phyloP scores from a whole-genome alignment of 169 alveolate genomes.

The Eimeria tenella region DNA sequence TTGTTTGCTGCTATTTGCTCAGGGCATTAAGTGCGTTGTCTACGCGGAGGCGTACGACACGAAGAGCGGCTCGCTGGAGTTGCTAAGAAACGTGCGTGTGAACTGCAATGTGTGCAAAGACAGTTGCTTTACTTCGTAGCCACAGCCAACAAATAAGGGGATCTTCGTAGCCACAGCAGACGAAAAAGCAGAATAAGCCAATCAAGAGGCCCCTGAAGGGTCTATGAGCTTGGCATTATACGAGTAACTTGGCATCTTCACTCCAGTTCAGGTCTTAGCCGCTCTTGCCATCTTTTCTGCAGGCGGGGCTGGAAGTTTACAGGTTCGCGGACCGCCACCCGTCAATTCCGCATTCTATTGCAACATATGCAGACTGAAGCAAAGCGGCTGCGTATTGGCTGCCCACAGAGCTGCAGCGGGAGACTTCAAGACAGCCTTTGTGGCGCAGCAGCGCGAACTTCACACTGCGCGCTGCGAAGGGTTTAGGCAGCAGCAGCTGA shows the following conservation, averaged over 20 bases:
- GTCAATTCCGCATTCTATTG: neutral
- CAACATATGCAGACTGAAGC: neutral
- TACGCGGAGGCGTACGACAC: slow-evolving; percentile 80
- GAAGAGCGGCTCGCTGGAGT: slow-evolving; percentile 35
- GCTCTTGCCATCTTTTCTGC: neutral
- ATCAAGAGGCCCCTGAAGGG: neutral
- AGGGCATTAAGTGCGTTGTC: slow-evolving; percentile 85
- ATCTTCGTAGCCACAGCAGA: neutral
- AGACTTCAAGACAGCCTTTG: too few species aligned
- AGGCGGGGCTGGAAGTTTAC: slow-evolving; percentile 49
- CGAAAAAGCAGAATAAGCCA: neutral
- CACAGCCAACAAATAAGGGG: neutral
- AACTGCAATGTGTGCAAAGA: neutral
- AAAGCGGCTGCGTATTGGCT: neutral
- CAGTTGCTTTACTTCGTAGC: neutral
- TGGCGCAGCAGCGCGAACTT: too few species aligned
- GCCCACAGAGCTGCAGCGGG: too few species aligned
- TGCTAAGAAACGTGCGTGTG: slow-evolving; percentile 11
- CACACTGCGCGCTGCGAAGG: too few species aligned
- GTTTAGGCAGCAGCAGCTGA: too few species aligned
- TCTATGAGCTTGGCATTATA: neutral
- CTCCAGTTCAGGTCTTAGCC: too few species aligned
- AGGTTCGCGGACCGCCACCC: slow-evolving; percentile 39
- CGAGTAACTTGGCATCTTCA: too few species aligned
- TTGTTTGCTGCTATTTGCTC: neutral